Evolutionary conservation across 1,284 basidiomycete genomes (phyloP).

Genomic region (Ganoderma resinaceum): DNA sequence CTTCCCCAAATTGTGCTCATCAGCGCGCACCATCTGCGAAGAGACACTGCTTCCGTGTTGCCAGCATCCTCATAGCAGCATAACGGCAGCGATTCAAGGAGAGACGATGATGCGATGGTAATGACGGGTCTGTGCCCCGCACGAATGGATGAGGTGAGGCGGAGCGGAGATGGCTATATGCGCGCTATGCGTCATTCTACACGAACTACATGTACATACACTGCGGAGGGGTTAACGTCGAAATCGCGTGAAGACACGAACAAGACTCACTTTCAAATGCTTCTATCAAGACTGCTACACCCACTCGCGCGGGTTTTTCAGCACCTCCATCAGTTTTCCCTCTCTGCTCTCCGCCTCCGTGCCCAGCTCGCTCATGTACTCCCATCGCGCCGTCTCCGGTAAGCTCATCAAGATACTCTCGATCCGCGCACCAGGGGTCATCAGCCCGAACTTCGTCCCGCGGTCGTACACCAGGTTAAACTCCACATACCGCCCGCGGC

Average conservation of each 20-base stretch:
- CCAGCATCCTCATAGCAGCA: too few relatives aligned
- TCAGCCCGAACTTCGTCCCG: constrained; percentile 88
- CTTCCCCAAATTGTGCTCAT: too few relatives aligned
- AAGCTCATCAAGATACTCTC: constrained; percentile 82
- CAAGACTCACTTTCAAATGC: constrained; percentile 1
- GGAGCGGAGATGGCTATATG: neutral
- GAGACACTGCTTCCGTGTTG: too few relatives aligned
- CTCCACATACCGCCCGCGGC: constrained; percentile 92
- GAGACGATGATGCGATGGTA: neutral
- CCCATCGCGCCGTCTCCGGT: constrained; percentile 92
- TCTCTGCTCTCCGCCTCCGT: constrained; percentile 74
- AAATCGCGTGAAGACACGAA: too few relatives aligned
- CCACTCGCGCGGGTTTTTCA: constrained; percentile 80
- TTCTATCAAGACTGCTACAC: constrained; percentile 40
- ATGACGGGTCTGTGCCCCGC: neutral
- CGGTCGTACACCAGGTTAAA: constrained; percentile 93
- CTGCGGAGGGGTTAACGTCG: neutral
- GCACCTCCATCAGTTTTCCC: constrained; percentile 68
- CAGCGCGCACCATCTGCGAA: too few relatives aligned
- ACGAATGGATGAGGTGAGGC: neutral
- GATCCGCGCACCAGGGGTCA: constrained; percentile 89
- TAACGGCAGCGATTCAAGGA: too few relatives aligned
- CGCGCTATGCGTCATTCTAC: neutral
- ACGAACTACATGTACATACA: neutral
- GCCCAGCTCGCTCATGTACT: constrained; percentile 89